A percentile compares a stretch with the other conserved stretches of the same genome.
These are phyloP conservation scores for Calonectria ilicicola DNA, from an alignment of 2,329 filamentous ascomycete species.

Conservation along the genomic window DNA sequence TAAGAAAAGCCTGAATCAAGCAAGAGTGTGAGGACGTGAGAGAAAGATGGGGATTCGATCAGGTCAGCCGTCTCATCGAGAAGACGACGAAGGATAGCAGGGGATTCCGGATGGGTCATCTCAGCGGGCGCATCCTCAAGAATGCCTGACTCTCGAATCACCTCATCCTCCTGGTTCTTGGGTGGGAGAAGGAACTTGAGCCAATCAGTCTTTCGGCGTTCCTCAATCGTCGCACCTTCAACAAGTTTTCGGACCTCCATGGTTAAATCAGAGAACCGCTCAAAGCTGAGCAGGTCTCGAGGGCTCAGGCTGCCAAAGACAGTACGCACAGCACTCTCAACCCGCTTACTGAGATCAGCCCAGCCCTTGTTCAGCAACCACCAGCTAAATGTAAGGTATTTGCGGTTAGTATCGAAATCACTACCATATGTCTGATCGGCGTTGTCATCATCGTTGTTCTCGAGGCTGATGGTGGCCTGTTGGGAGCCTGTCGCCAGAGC, in stretches of 20 bases:
- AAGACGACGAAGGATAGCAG: slow-evolving; percentile 78
- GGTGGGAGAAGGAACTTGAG: slow-evolving; percentile 86
- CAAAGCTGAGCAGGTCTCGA: slow-evolving; percentile 86
- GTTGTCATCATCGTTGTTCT: slow-evolving; percentile 93
- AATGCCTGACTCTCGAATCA: slow-evolving; percentile 89
- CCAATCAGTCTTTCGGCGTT: slow-evolving; percentile 72
- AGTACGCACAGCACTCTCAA: slow-evolving; percentile 87
- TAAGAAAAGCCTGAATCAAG: slow-evolving; percentile 90
- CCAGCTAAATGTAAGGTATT: slow-evolving; percentile 97
- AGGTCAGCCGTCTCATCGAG: slow-evolving; percentile 97
- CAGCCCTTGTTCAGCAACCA: slow-evolving; percentile 95
- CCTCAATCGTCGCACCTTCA: slow-evolving; percentile 70
- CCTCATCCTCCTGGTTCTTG: slow-evolving; percentile 80
- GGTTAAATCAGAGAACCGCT: slow-evolving; percentile 82
- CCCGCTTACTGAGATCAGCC: slow-evolving; percentile 82
- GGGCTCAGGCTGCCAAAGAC: slow-evolving; percentile 92
- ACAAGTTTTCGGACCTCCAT: slow-evolving; percentile 86
- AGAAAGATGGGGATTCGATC: slow-evolving; percentile 92
- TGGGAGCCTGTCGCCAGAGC: slow-evolving; percentile 83
- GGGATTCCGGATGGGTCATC: slow-evolving; percentile 55
- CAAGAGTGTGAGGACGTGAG: slow-evolving; percentile 85
- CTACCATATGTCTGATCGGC: slow-evolving; percentile 85
- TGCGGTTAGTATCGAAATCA: slow-evolving; percentile 95
- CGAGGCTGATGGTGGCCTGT: slow-evolving; percentile 84
- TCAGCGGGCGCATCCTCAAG: slow-evolving; percentile 60